Base-by-base conservation (phyloP, 495 filamentous ascomycete genomes). In the Echria macrotheca region DNA sequence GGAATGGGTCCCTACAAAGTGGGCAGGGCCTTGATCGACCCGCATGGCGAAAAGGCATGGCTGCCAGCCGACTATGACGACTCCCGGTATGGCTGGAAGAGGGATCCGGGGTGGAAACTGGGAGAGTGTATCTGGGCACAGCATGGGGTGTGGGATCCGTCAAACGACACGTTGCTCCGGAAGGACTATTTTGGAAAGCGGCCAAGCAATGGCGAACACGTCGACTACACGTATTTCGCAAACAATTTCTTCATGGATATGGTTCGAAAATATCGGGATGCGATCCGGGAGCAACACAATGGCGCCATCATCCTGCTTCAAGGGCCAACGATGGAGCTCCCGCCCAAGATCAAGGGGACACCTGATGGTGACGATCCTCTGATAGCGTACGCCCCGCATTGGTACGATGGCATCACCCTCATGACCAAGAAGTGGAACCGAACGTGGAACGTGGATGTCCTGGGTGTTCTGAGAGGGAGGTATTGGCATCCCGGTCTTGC, bases 361-460 rank as follows among this genome's bases (percentile, higher is more conserved):
- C 70, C 73, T 36, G 90, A 97, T 60, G 90, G 62, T 32, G 58
- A 95, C 57, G 89, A 96, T 58, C 83, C 83, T 6, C 85, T 85
- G 39, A 84, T 96, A 79, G 86, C 90, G 9, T 96, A 95, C 63
- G 82, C 93, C 2, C 89, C 89, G 9, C 93, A 98, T 68, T 98
- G 84, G 61, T 98, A 98, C 64, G 93, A 98, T 62, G 93, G 94
- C 10, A 81, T 98, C 18, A 98, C 93, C 0, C 77, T 98, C 28
- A 85, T 98, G 79, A 97, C 87, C 17, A 98, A 98, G 69, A 94
- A 94, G 65, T 98, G 94, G 93, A 98, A 97, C 61, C 84, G 90
- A 1, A 77, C 84, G 17, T 98, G 93, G 84, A 98, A 98, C 58
- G 83, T 98, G 12, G 93, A 98, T 68, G 89, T 98, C 17, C 81